Evolutionary conservation across 129 eudicot genomes (phyloP), one percentile per base, ranked within the genome.

Genomic region (Flaveria linearis): DNA sequence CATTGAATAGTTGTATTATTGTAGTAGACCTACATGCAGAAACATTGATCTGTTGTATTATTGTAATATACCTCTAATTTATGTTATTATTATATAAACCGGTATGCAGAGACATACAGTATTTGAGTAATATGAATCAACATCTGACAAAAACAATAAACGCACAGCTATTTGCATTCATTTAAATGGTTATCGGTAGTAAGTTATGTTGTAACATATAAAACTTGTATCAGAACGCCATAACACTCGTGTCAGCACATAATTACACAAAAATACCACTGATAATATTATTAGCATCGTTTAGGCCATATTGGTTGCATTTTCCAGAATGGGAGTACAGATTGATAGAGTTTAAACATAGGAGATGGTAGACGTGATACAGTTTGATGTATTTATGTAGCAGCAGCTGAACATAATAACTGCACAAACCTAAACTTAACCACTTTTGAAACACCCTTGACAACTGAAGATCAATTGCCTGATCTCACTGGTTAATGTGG

Each of bases 401-500:
- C 62, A 36, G 53, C 26, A 66, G 22, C 39, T 23, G 12, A 74
- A 66, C 61, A 76, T 68, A 67, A 50, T 66, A 49, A 51, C 52
- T 18, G 26, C 41, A 50, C 43, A 41, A 68, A 50, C 41, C 71
- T 56, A 78, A 39, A 71, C 65, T 62, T 71, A 26, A 61, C 60
- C 60, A 77, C 60, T 23, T 30, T 47, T 33, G 20, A 61, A 71
- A 30, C 55, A 78, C 77, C 51, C 72, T 16, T 33, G 12, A 69
- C 45, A 12, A 45, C 41, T 45, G 47, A 42, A 28, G 28, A 53
- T 67, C 50, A 39, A 33, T 2, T 53, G 73, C 49, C 68, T 56
- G 51, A 9, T 63, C 58, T 28, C 68, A 78, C 36, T 76, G 84
- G 65, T 78, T 78, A 58, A 82, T 71, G 66, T 83, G 89, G 50